Conservation (phyloP, 306 rosid species). For the Gillenia trifoliata region DNA sequence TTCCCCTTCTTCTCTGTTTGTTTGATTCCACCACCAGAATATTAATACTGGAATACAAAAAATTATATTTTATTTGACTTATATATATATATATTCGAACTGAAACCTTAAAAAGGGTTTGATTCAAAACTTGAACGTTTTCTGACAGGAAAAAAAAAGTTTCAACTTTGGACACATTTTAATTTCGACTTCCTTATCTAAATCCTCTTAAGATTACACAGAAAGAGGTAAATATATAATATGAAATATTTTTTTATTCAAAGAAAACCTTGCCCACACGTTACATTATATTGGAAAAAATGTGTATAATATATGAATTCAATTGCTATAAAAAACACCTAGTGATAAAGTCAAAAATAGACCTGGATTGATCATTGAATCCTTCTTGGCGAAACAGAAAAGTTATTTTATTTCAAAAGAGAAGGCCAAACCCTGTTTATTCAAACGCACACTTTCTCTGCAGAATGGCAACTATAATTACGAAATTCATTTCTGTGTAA, state of each 20-base stretch:
- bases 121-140: background rate
- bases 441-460: background rate
- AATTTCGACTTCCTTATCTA: background rate
- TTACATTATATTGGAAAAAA: background rate
- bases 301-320: background rate
- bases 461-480: background rate
- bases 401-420: background rate
- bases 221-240: background rate
- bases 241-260: background rate
- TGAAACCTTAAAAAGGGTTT: background rate
- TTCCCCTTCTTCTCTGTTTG: no score
- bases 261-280: conserved; percentile 4
- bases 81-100: background rate
- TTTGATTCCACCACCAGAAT: no score
- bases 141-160: background rate
- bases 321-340: background rate
- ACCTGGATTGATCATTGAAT: background rate
- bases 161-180: background rate
- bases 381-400: background rate
- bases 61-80: no score
- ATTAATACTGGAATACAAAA: no score
- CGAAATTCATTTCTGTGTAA: background rate
- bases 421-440: background rate
- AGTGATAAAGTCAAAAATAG: background rate
- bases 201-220: background rate